Evolutionary conservation across 2,329 filamentous ascomycete species (phyloP), one percentile per base, ranked within the genome.

Genomic region (Dichotomopilus funicola): DNA sequence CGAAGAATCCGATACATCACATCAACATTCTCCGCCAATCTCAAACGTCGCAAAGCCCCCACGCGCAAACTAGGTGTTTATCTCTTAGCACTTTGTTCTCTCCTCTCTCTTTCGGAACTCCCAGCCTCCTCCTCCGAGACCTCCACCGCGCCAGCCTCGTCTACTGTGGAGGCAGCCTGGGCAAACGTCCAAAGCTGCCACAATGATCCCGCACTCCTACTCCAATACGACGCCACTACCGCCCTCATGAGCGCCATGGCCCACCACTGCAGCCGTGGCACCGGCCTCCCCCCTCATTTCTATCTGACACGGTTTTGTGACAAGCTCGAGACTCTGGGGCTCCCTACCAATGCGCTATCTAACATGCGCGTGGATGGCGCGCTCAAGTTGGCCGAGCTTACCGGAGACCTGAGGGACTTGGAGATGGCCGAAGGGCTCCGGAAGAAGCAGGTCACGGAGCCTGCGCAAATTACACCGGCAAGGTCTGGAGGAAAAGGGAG

Each of bases 361-460:
- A 70, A 68, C 19, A 65, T 82, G 37, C 71, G 71, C 35, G 67
- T 69, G 2, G 77, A 80, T 35, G 72, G 73, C 1, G 78, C 79
- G 0, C 80, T 81, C 60, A 64, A 75, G 35, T 66, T 81, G 34
- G 78, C 79, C 1, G 75, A 79, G 56, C 71, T 74, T 52, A 81
- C 78, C 11, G 76, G 75, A 53, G 75, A 80, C 60, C 67, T 82
- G 6, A 70, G 75, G 33, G 79, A 82, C 60, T 71, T 82, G 42
- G 75, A 74, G 8, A 80, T 78, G 61, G 79, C 78, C 3, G 80
- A 82, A 60, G 71, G 67, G 35, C 67, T 80, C 4, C 55, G 56
- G 45, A 37, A 35, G 19, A 27, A 27, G 19, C 19, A 27, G 19
- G 19, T 27, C 19, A 27, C 19, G 19, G 19, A 27, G 19, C 19